Percentiles rank a stretch among this genome's conserved stretches.
Evolutionary conservation across 768 basidiomycete genomes (phyloP).

Genomic region (Coprinellus aureogranulatus): DNA sequence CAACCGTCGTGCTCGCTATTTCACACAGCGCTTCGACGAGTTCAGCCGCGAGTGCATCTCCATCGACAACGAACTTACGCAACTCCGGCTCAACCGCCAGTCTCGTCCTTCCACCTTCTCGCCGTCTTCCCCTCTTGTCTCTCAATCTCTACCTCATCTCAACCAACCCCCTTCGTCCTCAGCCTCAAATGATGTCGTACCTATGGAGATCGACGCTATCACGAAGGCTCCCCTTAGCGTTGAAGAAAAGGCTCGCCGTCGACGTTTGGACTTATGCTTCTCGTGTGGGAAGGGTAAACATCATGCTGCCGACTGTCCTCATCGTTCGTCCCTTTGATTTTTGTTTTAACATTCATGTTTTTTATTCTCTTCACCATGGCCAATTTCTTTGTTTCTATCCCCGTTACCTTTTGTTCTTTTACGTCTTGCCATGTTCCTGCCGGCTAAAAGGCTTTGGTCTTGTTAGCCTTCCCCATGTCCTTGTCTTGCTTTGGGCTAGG

Average conservation of each 20-base stretch:
- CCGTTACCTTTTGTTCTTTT: not conserved
- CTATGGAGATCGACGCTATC: constrained; percentile 31
- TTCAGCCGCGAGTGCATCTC: constrained; percentile 18
- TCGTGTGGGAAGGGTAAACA: constrained; percentile 35
- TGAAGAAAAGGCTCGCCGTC: constrained; percentile 23
- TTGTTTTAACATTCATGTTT: too few relatives aligned
- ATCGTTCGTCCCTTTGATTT: not conserved
- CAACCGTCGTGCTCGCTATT: constrained; percentile 13
- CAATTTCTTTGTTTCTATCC: not conserved
- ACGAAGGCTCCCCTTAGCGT: constrained; percentile 24
- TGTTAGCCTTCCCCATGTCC: constrained; percentile 11
- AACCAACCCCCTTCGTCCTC: constrained; percentile 11
- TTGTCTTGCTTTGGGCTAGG: constrained; percentile 24
- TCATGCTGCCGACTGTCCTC: constrained; percentile 22
- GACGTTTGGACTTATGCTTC: constrained; percentile 27
- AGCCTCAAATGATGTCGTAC: constrained; percentile 22
- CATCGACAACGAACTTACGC: constrained; percentile 20
- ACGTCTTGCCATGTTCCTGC: not conserved
- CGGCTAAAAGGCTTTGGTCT: constrained; percentile 24
- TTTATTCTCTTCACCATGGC: too few relatives aligned
- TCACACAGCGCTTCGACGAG: constrained; percentile 14
- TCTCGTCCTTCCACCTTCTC: constrained; percentile 1
- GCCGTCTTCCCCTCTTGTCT: not conserved
- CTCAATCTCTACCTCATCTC: not conserved
- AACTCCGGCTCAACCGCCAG: constrained; percentile 13